A percentile compares a stretch with the other conserved stretches of the same genome.
Conservation (phyloP, 257 asterid genomes). For the Gardenia jasminoides region DNA sequence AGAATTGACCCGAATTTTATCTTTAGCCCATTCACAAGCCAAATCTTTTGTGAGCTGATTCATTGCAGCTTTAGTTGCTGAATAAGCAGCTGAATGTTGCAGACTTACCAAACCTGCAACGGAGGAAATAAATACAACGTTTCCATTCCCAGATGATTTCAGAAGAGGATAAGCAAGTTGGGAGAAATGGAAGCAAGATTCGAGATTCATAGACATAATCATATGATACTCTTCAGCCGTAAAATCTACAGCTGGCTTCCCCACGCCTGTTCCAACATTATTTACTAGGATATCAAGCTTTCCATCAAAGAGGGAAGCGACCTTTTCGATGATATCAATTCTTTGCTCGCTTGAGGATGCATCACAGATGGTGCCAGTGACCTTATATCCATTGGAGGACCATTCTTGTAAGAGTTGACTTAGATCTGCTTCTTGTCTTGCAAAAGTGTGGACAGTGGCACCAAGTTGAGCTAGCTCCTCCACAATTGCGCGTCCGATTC, state of each 20-base stretch:
- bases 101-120: conserved; percentile 8
- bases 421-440: conserved; percentile 8
- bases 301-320: neutral
- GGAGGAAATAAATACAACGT: conserved; percentile 27
- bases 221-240: neutral
- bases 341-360: conserved; percentile 4
- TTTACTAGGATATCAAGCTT: conserved; percentile 13
- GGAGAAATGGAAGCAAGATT: conserved; percentile 20
- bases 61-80: conserved; percentile 13
- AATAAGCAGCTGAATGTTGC: neutral
- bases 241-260: neutral
- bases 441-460: neutral
- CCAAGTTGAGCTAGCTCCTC: conserved; percentile 9
- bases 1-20: conserved; percentile 2
- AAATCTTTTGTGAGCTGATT: conserved; percentile 12
- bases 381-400: conserved; percentile 10
- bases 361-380: conserved; percentile 9
- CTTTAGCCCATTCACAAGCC: conserved; percentile 16
- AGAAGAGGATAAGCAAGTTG: conserved; percentile 28
- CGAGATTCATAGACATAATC: conserved; percentile 17
- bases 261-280: neutral
- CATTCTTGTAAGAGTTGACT: conserved; percentile 3
- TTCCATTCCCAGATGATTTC: conserved; percentile 23
- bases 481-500: neutral
- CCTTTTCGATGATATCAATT: neutral